A percentile compares a stretch with the other conserved stretches of the same genome.
Evolutionary conservation across 2,329 filamentous ascomycete species (phyloP).

Genomic region (Fusarium sp.): DNA sequence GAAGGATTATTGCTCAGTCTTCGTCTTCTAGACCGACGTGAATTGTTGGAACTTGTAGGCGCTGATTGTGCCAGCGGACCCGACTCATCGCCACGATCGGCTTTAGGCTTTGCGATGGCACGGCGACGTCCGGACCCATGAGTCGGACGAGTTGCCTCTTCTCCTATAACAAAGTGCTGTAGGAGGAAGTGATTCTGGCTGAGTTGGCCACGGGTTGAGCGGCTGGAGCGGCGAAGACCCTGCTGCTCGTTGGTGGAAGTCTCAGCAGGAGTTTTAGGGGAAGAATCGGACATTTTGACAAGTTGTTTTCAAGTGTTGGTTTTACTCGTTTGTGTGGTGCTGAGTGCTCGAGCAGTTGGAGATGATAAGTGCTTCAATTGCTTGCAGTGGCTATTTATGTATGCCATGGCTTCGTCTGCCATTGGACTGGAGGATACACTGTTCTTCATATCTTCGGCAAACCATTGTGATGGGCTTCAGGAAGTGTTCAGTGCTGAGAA

Average conservation of each 20-base stretch:
- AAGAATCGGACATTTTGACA: neutral
- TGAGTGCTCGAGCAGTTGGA: neutral
- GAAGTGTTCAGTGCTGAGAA: neutral
- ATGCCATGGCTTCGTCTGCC: neutral
- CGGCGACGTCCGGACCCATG: neutral
- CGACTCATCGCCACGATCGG: neutral
- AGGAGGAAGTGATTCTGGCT: neutral
- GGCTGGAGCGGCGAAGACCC: neutral
- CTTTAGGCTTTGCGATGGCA: neutral
- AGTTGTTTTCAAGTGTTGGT: neutral
- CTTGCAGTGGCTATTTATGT: neutral
- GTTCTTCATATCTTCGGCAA: neutral
- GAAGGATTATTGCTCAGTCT: neutral
- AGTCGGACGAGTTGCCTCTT: neutral
- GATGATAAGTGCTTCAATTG: neutral
- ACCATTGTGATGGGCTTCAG: neutral
- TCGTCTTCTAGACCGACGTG: neutral
- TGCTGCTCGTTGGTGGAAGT: neutral
- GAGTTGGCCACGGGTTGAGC: constrained; percentile 1
- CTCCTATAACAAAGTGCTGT: neutral
- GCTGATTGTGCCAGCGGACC: neutral
- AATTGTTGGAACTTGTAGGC: neutral
- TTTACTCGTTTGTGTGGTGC: neutral
- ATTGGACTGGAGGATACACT: neutral
- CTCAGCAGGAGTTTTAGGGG: neutral